phyloP scores from a whole-genome alignment of 2,329 filamentous ascomycete species.

The Emmonsiellopsis sp. region DNA sequence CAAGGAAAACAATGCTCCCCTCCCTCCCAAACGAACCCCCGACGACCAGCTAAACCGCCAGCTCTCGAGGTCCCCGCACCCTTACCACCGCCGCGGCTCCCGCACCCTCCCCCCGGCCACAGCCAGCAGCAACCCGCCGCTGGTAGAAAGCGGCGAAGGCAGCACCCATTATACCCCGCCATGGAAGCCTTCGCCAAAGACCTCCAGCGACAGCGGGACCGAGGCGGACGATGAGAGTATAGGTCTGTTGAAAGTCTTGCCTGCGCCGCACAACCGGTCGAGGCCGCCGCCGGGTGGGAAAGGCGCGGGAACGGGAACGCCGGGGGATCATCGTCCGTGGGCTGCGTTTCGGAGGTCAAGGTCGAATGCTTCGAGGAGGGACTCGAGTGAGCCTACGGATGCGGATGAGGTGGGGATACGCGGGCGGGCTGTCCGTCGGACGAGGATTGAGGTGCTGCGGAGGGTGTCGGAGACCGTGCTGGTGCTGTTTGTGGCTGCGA shows the following conservation, averaged over 20 bases:
- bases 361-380: conserved; percentile 21
- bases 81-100: conserved; percentile 17
- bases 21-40: neutral
- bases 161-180: conserved; percentile 15
- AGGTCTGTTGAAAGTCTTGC: conserved; percentile 67
- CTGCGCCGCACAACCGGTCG: conserved; percentile 60
- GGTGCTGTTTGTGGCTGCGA: conserved; percentile 43
- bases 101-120: conserved; percentile 21
- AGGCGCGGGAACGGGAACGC: conserved; percentile 24
- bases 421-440: conserved; percentile 20
- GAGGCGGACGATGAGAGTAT: conserved; percentile 89
- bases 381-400: conserved; percentile 23
- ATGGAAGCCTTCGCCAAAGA: conserved; percentile 44
- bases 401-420: conserved; percentile 16
- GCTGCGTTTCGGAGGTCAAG: conserved; percentile 14
- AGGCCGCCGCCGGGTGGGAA: conserved; percentile 65
- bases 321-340: conserved; percentile 23
- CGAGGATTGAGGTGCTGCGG: conserved; percentile 34
- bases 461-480: conserved; percentile 47
- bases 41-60: neutral
- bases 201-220: conserved; percentile 79
- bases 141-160: conserved; percentile 23
- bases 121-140: conserved; percentile 29
- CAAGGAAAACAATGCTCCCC: conserved; percentile 2
- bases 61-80: conserved; percentile 18